Evolutionary conservation across 306 rosid genomes (phyloP).

Genomic region (Styphnolobium japonicum): DNA sequence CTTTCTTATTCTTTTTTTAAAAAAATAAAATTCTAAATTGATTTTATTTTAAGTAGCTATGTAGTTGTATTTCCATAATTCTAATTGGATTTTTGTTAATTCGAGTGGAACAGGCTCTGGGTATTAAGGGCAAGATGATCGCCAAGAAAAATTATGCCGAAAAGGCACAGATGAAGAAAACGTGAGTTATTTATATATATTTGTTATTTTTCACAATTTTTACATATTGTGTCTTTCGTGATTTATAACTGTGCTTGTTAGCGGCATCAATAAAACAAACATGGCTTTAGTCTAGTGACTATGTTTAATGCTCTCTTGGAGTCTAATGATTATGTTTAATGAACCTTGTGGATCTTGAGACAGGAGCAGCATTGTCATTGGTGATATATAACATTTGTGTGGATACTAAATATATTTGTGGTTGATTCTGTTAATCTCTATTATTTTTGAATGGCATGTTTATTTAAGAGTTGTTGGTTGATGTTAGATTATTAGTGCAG

Average conservation of each 20-base stretch:
- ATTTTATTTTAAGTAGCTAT: not conserved
- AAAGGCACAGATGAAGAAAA: constrained; percentile 84
- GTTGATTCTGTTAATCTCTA: not conserved
- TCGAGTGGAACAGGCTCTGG: constrained; percentile 51
- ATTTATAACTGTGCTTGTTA: not conserved
- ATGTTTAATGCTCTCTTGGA: no score
- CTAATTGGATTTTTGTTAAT: not conserved
- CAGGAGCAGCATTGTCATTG: not conserved
- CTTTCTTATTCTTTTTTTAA: not conserved
- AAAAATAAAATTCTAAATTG: not conserved
- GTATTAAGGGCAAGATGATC: constrained; percentile 80
- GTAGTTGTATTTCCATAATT: not conserved
- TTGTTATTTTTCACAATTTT: not conserved
- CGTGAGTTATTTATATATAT: constrained; percentile 55
- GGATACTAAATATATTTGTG: not conserved
- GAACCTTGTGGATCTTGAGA: not conserved
- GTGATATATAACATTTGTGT: not conserved
- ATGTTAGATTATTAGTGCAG: not conserved
- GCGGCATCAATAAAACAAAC: not conserved
- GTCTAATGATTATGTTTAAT: no score
- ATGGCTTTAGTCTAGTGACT: not conserved
- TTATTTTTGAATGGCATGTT: not conserved
- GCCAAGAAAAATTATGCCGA: constrained; percentile 87
- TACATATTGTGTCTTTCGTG: not conserved
- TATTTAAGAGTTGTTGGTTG: not conserved